phyloP scores from a whole-genome alignment of 2,329 filamentous ascomycete species.

The Diaporthe longicolla region DNA sequence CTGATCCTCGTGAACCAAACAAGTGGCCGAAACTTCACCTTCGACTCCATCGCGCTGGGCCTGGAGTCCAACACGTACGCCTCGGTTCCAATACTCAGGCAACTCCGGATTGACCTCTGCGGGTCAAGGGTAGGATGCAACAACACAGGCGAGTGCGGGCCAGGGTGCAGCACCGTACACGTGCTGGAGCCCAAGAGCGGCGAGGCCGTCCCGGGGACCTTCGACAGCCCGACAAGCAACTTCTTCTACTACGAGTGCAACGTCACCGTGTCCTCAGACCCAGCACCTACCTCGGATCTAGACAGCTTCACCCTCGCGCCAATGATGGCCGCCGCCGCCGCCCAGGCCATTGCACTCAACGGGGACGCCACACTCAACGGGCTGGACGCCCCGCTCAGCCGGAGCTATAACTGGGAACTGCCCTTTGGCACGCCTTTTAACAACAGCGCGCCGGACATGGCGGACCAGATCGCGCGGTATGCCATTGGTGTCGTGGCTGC shows the following conservation, averaged over 20 bases:
- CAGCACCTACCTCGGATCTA: slow-evolving; percentile 13
- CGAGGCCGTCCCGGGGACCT: slow-evolving; percentile 15
- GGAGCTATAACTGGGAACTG: slow-evolving; percentile 12
- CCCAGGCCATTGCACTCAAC: slow-evolving; percentile 24
- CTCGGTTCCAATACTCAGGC: slow-evolving; percentile 4
- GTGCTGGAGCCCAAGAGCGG: slow-evolving; percentile 26
- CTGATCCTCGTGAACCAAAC: slow-evolving; percentile 14
- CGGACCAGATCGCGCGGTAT: slow-evolving; percentile 11
- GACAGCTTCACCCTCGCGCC: slow-evolving; percentile 14
- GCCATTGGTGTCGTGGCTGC: slow-evolving; percentile 20
- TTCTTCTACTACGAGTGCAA: slow-evolving; percentile 31
- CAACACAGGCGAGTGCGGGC: slow-evolving; percentile 17
- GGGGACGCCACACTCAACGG: background rate
- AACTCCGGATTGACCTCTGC: slow-evolving; percentile 15
- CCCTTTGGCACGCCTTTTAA: slow-evolving; percentile 22
- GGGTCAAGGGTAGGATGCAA: slow-evolving; percentile 5
- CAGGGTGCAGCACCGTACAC: slow-evolving; percentile 14
- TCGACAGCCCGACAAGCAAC: background rate
- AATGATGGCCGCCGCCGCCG: slow-evolving; percentile 4
- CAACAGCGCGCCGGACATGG: slow-evolving; percentile 16
- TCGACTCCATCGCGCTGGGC: background rate
- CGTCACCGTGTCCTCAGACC: slow-evolving; percentile 3
- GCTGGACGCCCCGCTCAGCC: background rate
- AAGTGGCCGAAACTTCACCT: slow-evolving; percentile 5
- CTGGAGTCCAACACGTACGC: slow-evolving; percentile 19